Percentiles rank a stretch among this genome's conserved stretches.
Evolutionary conservation across 441 rosid species (phyloP).

Genomic region (Erodium texanum): DNA sequence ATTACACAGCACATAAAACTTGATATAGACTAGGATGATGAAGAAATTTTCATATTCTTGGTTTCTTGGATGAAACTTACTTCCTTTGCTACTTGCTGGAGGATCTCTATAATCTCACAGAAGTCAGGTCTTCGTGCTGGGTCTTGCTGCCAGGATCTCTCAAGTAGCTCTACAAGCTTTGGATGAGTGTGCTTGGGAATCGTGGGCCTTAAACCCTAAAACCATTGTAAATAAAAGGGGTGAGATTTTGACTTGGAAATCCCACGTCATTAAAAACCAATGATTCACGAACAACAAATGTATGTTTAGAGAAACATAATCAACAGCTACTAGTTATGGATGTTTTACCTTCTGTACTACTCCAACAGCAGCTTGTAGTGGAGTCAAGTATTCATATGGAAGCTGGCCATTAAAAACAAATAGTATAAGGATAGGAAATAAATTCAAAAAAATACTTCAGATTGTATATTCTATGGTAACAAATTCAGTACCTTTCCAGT

Average conservation of each 20-base stretch:
- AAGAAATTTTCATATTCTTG: too few relatives aligned
- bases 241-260: too few relatives aligned
- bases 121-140: constrained; percentile 57
- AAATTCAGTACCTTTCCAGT: constrained; percentile 43
- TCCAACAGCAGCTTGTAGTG: neutral
- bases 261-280: neutral
- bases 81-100: constrained; percentile 45
- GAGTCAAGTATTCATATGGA: neutral
- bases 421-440: neutral
- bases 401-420: neutral
- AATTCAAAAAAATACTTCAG: neutral
- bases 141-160: constrained; percentile 62
- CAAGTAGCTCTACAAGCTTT: constrained; percentile 41
- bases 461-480: neutral
- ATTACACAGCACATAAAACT: too few relatives aligned
- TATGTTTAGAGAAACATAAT: neutral
- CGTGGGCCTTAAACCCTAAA: constrained; percentile 49
- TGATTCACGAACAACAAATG: too few relatives aligned
- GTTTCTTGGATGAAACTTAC: constrained; percentile 17
- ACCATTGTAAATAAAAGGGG: neutral
- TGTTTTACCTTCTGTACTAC: neutral
- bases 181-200: constrained; percentile 49
- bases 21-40: too few relatives aligned
- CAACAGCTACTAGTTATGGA: neutral
- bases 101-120: constrained; percentile 39